Percentiles rank a stretch among this genome's conserved stretches.
phyloP scores from a whole-genome alignment of 2,329 filamentous ascomycete species.

The Talaromyces albobiverticillius region DNA sequence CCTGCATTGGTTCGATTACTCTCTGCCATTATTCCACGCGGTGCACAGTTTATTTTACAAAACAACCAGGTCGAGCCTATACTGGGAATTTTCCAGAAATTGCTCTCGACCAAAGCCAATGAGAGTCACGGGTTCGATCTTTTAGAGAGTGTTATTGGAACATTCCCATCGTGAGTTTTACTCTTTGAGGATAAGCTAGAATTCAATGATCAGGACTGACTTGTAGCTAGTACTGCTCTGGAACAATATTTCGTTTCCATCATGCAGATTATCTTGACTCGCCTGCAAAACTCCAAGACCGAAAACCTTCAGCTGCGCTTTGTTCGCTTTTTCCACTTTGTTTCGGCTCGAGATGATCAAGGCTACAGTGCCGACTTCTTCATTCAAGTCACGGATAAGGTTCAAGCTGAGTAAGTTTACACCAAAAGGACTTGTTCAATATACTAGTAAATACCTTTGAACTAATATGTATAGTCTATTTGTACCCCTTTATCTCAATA shows the following conservation, averaged over 20 bases:
- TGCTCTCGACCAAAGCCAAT: conserved; percentile 76
- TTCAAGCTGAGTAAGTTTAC: conserved; percentile 63
- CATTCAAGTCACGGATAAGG: conserved; percentile 74
- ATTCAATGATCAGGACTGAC: neutral
- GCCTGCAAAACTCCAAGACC: conserved; percentile 68
- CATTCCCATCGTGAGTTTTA: conserved; percentile 65
- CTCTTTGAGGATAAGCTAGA: neutral
- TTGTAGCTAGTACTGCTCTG: conserved; percentile 54
- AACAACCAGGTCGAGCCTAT: conserved; percentile 83
- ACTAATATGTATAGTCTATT: conserved; percentile 57
- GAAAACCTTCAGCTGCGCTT: conserved; percentile 86
- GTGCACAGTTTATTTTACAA: conserved; percentile 67
- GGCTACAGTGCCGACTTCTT: conserved; percentile 93
- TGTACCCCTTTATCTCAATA: conserved; percentile 76
- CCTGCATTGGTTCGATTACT: conserved; percentile 85
- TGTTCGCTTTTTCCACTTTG: conserved; percentile 89
- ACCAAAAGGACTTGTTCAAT: neutral
- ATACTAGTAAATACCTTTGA: too few species aligned
- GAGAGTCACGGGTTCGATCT: conserved; percentile 88
- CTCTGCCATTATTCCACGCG: conserved; percentile 77
- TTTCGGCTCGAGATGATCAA: conserved; percentile 73
- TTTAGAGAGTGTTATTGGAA: conserved; percentile 72
- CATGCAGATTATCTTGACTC: conserved; percentile 75
- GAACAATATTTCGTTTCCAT: conserved; percentile 77
- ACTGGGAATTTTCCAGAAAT: conserved; percentile 92